Percentiles rank a stretch among this genome's conserved stretches.
phyloP scores from a whole-genome alignment of 257 asterid species.

The Cinchona pubescens region DNA sequence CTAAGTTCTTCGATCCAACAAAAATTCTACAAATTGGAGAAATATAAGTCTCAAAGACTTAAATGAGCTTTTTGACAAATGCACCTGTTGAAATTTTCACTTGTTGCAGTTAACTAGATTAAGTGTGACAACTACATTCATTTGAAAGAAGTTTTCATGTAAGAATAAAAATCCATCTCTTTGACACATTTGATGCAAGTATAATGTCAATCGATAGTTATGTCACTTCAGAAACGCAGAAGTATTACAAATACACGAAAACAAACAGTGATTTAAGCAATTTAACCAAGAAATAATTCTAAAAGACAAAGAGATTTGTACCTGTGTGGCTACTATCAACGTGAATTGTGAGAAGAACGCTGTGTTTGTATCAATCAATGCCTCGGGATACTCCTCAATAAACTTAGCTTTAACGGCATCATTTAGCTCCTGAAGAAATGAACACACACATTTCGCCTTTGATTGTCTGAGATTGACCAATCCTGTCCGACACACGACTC shows the following conservation, averaged over 20 bases:
- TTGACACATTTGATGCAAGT: neutral
- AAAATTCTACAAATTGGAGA: no score
- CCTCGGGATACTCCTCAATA: slow-evolving; percentile 78
- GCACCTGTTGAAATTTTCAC: no score
- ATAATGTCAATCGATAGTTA: no score
- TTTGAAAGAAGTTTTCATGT: neutral
- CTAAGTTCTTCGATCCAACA: no score
- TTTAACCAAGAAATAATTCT: neutral
- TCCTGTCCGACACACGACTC: slow-evolving; percentile 84
- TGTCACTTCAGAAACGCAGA: no score
- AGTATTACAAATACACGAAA: no score
- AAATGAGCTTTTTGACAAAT: no score
- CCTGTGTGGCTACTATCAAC: slow-evolving; percentile 84
- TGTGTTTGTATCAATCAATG: slow-evolving; percentile 69
- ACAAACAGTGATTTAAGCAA: no score
- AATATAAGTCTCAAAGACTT: no score
- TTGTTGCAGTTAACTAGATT: neutral
- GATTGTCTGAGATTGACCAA: no score
- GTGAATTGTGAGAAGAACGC: slow-evolving; percentile 89
- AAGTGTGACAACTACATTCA: neutral
- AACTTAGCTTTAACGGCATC: slow-evolving; percentile 94
- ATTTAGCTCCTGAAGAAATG: slow-evolving; percentile 91
- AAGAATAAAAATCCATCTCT: neutral
- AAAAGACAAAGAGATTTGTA: slow-evolving; percentile 16
- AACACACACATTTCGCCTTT: slow-evolving; percentile 84